Percentiles rank a stretch among this genome's conserved stretches.
These are phyloP conservation scores for Sisymbrium altissimum DNA, from an alignment of 345 rosid genomes.

Conservation along the genomic window DNA sequence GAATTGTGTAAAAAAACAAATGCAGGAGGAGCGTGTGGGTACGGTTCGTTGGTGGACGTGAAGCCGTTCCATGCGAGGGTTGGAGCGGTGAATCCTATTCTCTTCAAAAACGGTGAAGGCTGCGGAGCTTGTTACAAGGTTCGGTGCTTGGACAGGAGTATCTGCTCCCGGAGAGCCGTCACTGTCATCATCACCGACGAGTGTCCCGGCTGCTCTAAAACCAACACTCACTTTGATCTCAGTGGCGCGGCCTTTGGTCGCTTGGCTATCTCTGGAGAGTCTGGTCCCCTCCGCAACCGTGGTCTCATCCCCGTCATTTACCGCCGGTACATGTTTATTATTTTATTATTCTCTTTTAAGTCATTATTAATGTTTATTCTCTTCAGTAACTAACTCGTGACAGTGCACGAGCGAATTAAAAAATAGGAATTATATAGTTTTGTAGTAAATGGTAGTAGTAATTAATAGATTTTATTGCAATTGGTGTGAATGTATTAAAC, in stretches of 20 bases:
- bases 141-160: conserved; percentile 62
- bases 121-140: conserved; percentile 96
- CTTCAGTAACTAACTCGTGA: conserved; percentile 27
- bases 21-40: conserved; percentile 97
- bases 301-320: conserved; percentile 71
- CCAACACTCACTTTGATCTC: conserved; percentile 82
- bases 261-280: conserved; percentile 78
- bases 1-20: neutral
- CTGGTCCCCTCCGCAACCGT: conserved; percentile 69
- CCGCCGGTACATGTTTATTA: conserved; percentile 43
- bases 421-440: neutral
- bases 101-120: conserved; percentile 86
- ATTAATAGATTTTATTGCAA: neutral
- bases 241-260: conserved; percentile 95
- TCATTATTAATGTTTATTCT: neutral
- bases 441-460: neutral
- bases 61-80: conserved; percentile 87
- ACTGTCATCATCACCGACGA: conserved; percentile 90
- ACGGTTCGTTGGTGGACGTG: conserved; percentile 84
- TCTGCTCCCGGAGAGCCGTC: conserved; percentile 86
- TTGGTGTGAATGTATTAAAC: conserved; percentile 17
- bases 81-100: conserved; percentile 87
- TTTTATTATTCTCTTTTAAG: neutral
- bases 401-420: conserved; percentile 17
- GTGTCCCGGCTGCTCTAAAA: conserved; percentile 76